Evolutionary conservation across 768 basidiomycete species (phyloP).

Genomic region (Fibroporia radiculosa): DNA sequence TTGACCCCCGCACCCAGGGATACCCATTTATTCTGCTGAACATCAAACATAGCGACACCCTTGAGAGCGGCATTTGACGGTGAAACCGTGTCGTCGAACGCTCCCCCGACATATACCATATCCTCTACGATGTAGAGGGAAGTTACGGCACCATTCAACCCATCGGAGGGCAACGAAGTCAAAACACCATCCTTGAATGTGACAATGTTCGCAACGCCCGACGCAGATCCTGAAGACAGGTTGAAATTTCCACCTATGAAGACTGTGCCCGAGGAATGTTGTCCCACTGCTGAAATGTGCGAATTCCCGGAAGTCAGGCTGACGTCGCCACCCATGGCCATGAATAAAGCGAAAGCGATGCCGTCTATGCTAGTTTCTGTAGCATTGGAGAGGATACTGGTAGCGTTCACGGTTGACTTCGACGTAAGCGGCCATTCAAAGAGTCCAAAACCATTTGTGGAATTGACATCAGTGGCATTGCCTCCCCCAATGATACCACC

Average conservation of each 20-base stretch:
- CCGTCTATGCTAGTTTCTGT: conserved; percentile 62
- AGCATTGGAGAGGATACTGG: conserved; percentile 53
- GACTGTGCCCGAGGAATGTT: conserved; percentile 57
- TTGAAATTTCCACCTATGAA: conserved; percentile 77
- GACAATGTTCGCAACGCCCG: conserved; percentile 63
- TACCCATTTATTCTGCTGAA: conserved; percentile 57
- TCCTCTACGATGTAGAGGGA: conserved; percentile 58
- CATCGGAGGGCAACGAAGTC: conserved; percentile 46
- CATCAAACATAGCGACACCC: conserved; percentile 67
- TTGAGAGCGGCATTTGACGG: conserved; percentile 45
- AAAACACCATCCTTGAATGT: conserved; percentile 56
- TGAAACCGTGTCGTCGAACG: conserved; percentile 64
- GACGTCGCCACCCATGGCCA: conserved; percentile 41
- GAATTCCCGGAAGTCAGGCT: conserved; percentile 27
- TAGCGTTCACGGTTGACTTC: conserved; percentile 44
- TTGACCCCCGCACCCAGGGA: conserved; percentile 68
- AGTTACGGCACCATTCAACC: conserved; percentile 74
- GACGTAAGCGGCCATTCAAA: conserved; percentile 74
- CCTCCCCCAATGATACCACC: conserved; percentile 23
- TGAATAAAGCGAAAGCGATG: conserved; percentile 54
- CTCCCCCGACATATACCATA: conserved; percentile 78
- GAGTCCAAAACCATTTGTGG: conserved; percentile 65
- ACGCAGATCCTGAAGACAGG: conserved; percentile 46
- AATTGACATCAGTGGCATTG: conserved; percentile 25
- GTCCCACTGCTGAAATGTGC: conserved; percentile 47